A percentile compares a stretch with the other conserved stretches of the same genome.
Conservation (phyloP, 2,329 filamentous ascomycete genomes). For the Fusarium lateritium region DNA sequence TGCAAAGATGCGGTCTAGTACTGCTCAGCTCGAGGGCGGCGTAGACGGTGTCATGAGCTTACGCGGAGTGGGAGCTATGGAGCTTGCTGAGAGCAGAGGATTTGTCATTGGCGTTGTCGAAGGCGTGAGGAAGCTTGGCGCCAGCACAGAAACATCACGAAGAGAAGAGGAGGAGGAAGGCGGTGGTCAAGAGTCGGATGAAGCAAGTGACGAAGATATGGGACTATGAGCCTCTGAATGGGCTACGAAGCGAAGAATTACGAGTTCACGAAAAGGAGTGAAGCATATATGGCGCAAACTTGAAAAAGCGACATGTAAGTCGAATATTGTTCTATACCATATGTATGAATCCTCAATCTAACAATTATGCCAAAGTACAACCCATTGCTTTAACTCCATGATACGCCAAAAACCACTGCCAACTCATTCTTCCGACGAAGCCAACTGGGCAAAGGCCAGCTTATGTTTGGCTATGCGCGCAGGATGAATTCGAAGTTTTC, state of each 20-base stretch:
- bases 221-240: slow-evolving; percentile 52
- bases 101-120: slow-evolving; percentile 92
- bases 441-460: slow-evolving; percentile 16
- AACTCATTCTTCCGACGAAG: neutral
- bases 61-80: slow-evolving; percentile 89
- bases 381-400: slow-evolving; percentile 5
- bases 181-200: slow-evolving; percentile 73
- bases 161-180: slow-evolving; percentile 82
- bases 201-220: slow-evolving; percentile 70
- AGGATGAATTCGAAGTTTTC: slow-evolving; percentile 39
- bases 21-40: slow-evolving; percentile 78
- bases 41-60: slow-evolving; percentile 79
- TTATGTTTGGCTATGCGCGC: slow-evolving; percentile 32
- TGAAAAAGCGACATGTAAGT: slow-evolving; percentile 34
- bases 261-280: slow-evolving; percentile 6
- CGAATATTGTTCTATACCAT: slow-evolving; percentile 11
- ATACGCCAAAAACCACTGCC: neutral
- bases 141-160: slow-evolving; percentile 82
- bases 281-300: slow-evolving; percentile 11
- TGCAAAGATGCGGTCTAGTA: slow-evolving; percentile 86
- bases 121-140: slow-evolving; percentile 86
- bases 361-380: slow-evolving; percentile 17
- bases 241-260: neutral
- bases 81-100: slow-evolving; percentile 87
- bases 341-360: slow-evolving; percentile 13